Evolutionary conservation across 495 filamentous ascomycete species (phyloP).

Genomic region (Tirmania nivea): DNA sequence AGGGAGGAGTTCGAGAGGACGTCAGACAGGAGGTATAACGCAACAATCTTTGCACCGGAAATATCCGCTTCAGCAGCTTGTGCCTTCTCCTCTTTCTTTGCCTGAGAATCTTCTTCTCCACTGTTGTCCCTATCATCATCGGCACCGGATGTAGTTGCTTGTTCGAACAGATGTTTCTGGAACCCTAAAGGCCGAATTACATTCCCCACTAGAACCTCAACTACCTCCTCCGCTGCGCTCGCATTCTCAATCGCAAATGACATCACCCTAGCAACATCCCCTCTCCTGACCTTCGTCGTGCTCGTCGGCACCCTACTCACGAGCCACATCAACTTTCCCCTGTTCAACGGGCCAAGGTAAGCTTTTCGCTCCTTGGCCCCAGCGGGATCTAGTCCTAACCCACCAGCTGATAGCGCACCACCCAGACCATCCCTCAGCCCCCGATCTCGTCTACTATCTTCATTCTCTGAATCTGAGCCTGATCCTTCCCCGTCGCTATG

Average conservation of each 20-base stretch:
- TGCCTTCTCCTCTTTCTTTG: conserved; percentile 20
- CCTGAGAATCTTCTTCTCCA: conserved; percentile 9
- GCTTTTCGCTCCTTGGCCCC: conserved; percentile 35
- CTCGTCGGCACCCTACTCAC: conserved; percentile 60
- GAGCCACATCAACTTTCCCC: conserved; percentile 61
- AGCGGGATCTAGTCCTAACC: conserved; percentile 15
- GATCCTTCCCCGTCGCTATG: conserved; percentile 64
- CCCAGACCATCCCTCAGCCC: conserved; percentile 17
- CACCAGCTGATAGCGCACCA: background rate
- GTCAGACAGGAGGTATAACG: conserved; percentile 69
- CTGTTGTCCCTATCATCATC: conserved; percentile 20
- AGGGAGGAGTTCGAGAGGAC: conserved; percentile 69
- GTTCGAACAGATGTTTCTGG: background rate
- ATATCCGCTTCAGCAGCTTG: conserved; percentile 32
- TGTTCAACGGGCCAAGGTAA: conserved; percentile 66
- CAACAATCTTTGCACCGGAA: conserved; percentile 55
- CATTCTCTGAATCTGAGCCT: conserved; percentile 35
- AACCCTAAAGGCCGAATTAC: conserved; percentile 53
- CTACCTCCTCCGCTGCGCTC: conserved; percentile 66
- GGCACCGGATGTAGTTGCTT: background rate
- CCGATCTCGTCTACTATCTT: conserved; percentile 37
- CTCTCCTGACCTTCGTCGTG: conserved; percentile 51
- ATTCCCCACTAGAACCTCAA: conserved; percentile 67
- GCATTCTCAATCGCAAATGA: conserved; percentile 81
- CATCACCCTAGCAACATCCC: conserved; percentile 69